These are phyloP conservation scores for Gracilaria gracilis DNA, from an alignment of 23 red algal genomes.

Conservation along the genomic window DNA sequence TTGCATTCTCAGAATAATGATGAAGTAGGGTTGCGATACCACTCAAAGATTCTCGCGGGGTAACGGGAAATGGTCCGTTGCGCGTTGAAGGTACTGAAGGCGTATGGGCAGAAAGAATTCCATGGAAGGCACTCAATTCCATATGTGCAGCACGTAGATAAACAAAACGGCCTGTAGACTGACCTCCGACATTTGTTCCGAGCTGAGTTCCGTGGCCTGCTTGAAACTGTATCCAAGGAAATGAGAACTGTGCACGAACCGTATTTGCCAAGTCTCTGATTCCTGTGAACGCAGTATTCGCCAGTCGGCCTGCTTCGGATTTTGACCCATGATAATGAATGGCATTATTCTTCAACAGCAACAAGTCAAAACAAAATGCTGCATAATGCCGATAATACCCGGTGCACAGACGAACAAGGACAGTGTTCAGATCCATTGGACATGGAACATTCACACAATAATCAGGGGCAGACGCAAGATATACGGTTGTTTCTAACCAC, in stretches of 20 bases:
- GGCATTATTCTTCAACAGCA: constrained; percentile 52
- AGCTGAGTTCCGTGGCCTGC: background rate
- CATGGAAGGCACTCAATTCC: constrained; percentile 1
- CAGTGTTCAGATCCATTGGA: constrained; percentile 70
- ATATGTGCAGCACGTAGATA: background rate
- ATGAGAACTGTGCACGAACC: constrained; percentile 40
- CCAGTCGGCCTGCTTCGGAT: constrained; percentile 52
- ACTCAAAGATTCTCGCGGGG: constrained; percentile 8
- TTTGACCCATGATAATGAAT: constrained; percentile 42
- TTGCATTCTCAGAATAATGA: constrained; percentile 1
- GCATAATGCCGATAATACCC: constrained; percentile 74
- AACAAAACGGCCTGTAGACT: background rate
- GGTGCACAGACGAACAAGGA: constrained; percentile 62
- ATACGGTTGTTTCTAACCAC: constrained; percentile 60
- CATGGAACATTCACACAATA: constrained; percentile 67
- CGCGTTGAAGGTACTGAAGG: background rate
- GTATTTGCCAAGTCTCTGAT: constrained; percentile 49
- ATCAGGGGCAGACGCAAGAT: constrained; percentile 37
- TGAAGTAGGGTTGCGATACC: background rate
- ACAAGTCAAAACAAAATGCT: constrained; percentile 60
- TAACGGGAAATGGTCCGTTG: background rate
- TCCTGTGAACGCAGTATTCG: constrained; percentile 19
- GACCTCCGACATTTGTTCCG: background rate
- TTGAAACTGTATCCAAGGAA: constrained; percentile 30
- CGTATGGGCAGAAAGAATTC: background rate